These are phyloP conservation scores for Pinus albicaulis DNA, from an alignment of 75 land plant species.

Conservation along the genomic window DNA sequence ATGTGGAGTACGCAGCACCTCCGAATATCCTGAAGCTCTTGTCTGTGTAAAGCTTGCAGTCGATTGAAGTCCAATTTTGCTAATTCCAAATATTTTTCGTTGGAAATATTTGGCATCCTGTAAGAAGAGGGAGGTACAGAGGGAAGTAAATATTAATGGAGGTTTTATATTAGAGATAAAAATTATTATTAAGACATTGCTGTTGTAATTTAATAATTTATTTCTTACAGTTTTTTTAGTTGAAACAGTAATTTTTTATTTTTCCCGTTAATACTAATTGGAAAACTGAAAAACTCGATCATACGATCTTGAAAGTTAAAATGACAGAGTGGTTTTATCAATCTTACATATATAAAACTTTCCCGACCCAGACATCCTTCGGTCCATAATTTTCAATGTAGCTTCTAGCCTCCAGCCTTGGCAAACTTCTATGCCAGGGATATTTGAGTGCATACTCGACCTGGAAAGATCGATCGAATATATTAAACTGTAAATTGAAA, in stretches of 20 bases:
- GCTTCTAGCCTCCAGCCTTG: conserved; percentile 27
- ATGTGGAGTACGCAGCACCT: conserved; percentile 9
- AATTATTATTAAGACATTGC: too few relatives aligned
- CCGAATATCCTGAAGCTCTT: background rate
- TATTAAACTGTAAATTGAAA: too few relatives aligned
- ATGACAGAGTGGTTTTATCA: background rate
- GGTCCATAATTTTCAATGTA: conserved; percentile 31
- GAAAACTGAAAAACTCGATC: background rate
- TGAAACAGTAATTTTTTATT: too few relatives aligned
- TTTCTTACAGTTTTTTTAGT: too few relatives aligned
- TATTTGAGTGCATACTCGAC: conserved; percentile 19
- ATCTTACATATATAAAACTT: conserved; percentile 26
- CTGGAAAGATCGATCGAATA: background rate
- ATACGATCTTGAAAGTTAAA: background rate
- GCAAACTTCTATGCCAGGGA: conserved; percentile 27
- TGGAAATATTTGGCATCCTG: conserved; percentile 44
- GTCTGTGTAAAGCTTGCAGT: conserved; percentile 14
- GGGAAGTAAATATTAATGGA: too few relatives aligned
- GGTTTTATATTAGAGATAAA: background rate
- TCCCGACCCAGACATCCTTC: conserved; percentile 38
- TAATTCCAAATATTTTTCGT: conserved; percentile 31
- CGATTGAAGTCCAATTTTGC: conserved; percentile 53
- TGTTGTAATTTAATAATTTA: too few relatives aligned
- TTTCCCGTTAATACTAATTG: too few relatives aligned
- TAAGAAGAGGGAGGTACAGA: background rate